Evolutionary conservation across 768 basidiomycete species (phyloP).

Genomic region (Royoungia palumana): DNA sequence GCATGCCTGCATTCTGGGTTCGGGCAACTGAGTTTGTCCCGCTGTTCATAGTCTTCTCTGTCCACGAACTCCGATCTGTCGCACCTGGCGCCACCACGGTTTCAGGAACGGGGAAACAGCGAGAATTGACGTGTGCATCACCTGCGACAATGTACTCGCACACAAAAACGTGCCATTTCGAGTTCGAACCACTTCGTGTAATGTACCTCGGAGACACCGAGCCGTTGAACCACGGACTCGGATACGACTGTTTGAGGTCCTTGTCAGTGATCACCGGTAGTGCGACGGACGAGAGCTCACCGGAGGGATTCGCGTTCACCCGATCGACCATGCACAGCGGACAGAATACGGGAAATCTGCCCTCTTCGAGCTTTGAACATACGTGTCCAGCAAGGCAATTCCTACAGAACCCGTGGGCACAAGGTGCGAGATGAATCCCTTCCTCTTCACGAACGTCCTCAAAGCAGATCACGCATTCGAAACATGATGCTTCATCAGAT

Average conservation of each 20-base stretch:
- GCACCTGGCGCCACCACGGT: slow-evolving; percentile 41
- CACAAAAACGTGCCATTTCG: slow-evolving; percentile 40
- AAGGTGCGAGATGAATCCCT: slow-evolving; percentile 40
- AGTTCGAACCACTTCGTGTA: slow-evolving; percentile 43
- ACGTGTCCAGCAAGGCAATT: slow-evolving; percentile 46
- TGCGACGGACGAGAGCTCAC: slow-evolving; percentile 21
- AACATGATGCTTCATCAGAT: slow-evolving; percentile 21
- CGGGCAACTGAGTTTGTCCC: slow-evolving; percentile 47
- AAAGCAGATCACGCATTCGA: slow-evolving; percentile 55
- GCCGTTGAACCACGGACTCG: slow-evolving; percentile 32
- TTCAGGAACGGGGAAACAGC: neutral
- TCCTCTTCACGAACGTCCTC: slow-evolving; percentile 41
- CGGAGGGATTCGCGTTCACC: slow-evolving; percentile 26
- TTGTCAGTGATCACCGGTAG: neutral
- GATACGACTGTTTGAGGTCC: slow-evolving; percentile 35
- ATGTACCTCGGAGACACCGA: slow-evolving; percentile 43
- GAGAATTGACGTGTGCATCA: slow-evolving; percentile 15
- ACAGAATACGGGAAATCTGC: slow-evolving; percentile 56
- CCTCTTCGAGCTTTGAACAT: slow-evolving; percentile 45
- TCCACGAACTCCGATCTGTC: slow-evolving; percentile 47
- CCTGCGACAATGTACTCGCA: slow-evolving; percentile 49
- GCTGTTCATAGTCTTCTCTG: slow-evolving; percentile 41
- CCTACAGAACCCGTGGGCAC: slow-evolving; percentile 54
- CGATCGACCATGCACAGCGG: slow-evolving; percentile 48
- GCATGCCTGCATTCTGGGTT: slow-evolving; percentile 43